phyloP scores from a whole-genome alignment of 2,329 filamentous ascomycete species.

The Bipolaris zeicola region DNA sequence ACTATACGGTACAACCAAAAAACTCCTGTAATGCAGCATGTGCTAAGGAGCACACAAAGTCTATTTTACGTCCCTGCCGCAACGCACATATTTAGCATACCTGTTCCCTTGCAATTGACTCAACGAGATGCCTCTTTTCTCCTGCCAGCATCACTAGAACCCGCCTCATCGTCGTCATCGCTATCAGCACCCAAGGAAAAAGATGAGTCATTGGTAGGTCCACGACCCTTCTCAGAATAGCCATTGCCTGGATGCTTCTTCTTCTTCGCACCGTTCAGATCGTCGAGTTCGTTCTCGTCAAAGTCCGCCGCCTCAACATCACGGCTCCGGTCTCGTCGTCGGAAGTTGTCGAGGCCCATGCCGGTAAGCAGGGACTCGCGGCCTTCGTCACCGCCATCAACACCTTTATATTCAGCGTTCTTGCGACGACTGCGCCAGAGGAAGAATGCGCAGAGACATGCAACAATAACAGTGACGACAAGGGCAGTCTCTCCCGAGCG shows the following conservation, averaged over 20 bases:
- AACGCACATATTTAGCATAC: no score
- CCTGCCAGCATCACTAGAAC: constrained; percentile 40
- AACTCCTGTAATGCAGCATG: no score
- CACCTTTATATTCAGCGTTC: constrained; percentile 52
- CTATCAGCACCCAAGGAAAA: constrained; percentile 58
- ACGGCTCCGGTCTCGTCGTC: constrained; percentile 46
- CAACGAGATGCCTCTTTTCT: constrained; percentile 34
- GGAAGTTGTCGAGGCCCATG: constrained; percentile 57
- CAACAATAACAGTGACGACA: constrained; percentile 77
- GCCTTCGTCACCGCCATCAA: constrained; percentile 50
- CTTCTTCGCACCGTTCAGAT: constrained; percentile 49
- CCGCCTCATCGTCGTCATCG: constrained; percentile 40
- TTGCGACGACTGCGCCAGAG: constrained; percentile 59
- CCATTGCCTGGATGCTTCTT: constrained; percentile 36
- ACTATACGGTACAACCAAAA: no score
- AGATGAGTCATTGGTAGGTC: constrained; percentile 46
- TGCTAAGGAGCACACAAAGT: no score
- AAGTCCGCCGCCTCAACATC: constrained; percentile 68
- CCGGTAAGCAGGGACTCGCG: constrained; percentile 52
- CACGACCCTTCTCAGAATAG: constrained; percentile 36
- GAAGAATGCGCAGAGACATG: constrained; percentile 74
- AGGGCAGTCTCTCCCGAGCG: constrained; percentile 85
- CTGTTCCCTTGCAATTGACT: background rate
- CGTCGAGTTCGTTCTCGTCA: constrained; percentile 65
- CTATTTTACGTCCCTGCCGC: no score